These are phyloP conservation scores for Boletus bicolor DNA, from an alignment of 768 basidiomycete species.

Conservation along the genomic window DNA sequence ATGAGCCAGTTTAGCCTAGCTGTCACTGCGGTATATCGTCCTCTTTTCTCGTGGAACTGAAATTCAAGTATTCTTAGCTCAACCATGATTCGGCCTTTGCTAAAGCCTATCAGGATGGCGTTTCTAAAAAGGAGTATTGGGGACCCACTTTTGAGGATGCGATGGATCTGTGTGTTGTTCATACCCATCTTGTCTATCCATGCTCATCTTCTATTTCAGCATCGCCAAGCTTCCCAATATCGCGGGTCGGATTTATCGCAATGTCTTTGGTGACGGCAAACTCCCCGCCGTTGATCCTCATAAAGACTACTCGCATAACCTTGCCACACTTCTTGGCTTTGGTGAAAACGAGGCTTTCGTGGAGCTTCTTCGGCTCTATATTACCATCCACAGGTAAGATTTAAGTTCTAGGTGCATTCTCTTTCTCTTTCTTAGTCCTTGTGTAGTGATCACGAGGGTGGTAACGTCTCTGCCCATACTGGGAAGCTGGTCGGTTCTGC, in stretches of 20 bases:
- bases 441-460: constrained; percentile 90
- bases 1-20: constrained; percentile 99
- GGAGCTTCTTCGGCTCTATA: constrained; percentile 92
- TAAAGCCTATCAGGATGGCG: constrained; percentile 88
- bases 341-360: constrained; percentile 85
- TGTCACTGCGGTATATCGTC: constrained; percentile 74
- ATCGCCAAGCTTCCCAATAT: constrained; percentile 98
- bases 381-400: constrained; percentile 86
- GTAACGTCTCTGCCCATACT: constrained; percentile 95
- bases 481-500: constrained; percentile 93
- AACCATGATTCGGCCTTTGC: constrained; percentile 97
- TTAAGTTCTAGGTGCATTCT: neutral
- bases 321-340: constrained; percentile 88
- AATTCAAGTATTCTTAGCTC: constrained; percentile 42
- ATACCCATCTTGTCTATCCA: neutral
- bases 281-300: constrained; percentile 75
- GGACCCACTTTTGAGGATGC: constrained; percentile 86
- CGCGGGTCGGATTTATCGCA: constrained; percentile 88
- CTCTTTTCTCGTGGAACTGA: neutral
- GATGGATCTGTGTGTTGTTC: constrained; percentile 68
- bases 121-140: constrained; percentile 97
- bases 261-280: constrained; percentile 86
- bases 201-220: constrained; percentile 36
- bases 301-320: constrained; percentile 90
- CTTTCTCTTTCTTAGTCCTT: neutral